Base-by-base conservation (phyloP, 1,284 basidiomycete genomes). In the Ganoderma lingzhi region DNA sequence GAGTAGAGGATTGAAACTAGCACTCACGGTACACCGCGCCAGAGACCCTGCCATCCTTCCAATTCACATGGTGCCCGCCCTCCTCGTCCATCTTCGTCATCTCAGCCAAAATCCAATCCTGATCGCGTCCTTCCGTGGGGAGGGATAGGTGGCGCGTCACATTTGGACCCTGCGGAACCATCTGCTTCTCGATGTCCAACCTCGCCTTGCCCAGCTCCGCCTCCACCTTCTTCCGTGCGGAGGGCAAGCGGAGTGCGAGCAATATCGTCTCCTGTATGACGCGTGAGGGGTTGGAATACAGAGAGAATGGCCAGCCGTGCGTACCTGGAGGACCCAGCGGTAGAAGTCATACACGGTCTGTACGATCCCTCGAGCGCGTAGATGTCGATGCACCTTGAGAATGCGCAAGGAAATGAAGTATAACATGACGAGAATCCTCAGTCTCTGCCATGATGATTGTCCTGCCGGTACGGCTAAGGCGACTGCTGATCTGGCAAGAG, bases 21-120 rank as follows among this genome's bases (percentile, higher is more conserved):
- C 0, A 85, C 88, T 80, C 82, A 92, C 94, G 95, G 78, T 97
- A 97, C 4, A 97, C 93, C 12, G 95, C 93, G 6, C 96, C 96
- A 55, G 92, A 94, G 6, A 97, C 84, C 77, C 94, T 92, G 10
- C 96, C 96, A 9, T 87, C 80, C 67, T 84, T 88, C 92, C 90
- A 98, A 70, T 88, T 84, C 1, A 83, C 78, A 62, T 84, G 76
- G 48, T 78, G 75, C 44, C 81, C 81, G 65, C 86, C 75, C 71
- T 90, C 88, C 35, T 76, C 80, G 78, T 96, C 93, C 90, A 96
- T 91, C 76, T 85, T 88, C 30, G 87, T 85, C 91, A 96, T 95
- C 77, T 96, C 93, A 6, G 84, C 84, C 23, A 91, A 77, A 68
- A 97, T 91, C 93, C 94, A 95, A 69, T 93, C 91, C n/a, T 87